These are phyloP conservation scores for Lodderomyces metapsilosis DNA, from an alignment of 1,139 yeast genomes.

Conservation along the genomic window DNA sequence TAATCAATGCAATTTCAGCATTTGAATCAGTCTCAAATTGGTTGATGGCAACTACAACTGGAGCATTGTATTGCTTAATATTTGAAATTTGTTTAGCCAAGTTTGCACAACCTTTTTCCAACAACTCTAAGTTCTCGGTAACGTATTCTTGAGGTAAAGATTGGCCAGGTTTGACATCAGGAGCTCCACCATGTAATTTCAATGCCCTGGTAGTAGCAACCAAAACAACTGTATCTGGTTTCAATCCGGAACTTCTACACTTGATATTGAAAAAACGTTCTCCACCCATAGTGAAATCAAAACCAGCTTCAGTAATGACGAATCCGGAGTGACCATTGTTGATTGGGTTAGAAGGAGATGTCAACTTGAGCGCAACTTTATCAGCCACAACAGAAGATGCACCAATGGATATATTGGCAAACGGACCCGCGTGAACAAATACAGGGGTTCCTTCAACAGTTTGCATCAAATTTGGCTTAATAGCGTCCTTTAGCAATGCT, in stretches of 20 bases:
- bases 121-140: conserved; percentile 63
- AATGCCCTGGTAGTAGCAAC: conserved; percentile 81
- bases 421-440: conserved; percentile 83
- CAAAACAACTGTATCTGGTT: conserved; percentile 71
- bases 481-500: conserved; percentile 76
- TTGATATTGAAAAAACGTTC: conserved; percentile 80
- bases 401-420: conserved; percentile 83
- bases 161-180: conserved; percentile 82
- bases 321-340: conserved; percentile 53
- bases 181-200: conserved; percentile 82
- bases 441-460: conserved; percentile 85
- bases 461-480: conserved; percentile 83
- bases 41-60: conserved; percentile 79
- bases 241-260: conserved; percentile 71
- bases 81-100: conserved; percentile 74
- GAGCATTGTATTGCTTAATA: conserved; percentile 68
- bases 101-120: conserved; percentile 66
- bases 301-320: conserved; percentile 84
- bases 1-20: conserved; percentile 65
- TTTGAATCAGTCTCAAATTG: conserved; percentile 69
- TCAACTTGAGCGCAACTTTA: conserved; percentile 65
- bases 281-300: conserved; percentile 88
- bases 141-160: conserved; percentile 66
- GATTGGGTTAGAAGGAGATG: conserved; percentile 47
- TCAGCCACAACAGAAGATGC: conserved; percentile 82